These are phyloP conservation scores for Komagataella pseudopastoris DNA, from an alignment of 805 yeast genomes.

Conservation along the genomic window DNA sequence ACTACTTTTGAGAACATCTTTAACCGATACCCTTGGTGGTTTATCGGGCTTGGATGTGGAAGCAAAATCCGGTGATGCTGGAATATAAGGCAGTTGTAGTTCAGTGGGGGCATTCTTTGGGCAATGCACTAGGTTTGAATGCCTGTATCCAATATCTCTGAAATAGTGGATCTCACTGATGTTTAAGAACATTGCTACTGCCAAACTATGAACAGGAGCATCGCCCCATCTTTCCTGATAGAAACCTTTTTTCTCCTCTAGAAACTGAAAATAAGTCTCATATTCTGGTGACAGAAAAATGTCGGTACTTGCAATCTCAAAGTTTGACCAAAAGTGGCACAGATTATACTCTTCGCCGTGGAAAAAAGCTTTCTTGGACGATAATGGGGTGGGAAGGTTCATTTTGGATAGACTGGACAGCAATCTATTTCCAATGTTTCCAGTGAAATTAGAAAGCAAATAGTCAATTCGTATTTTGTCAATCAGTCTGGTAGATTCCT, in stretches of 20 bases:
- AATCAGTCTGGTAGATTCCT: conserved; percentile 14
- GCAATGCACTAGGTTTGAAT: conserved; percentile 73
- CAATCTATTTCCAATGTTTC: conserved; percentile 8
- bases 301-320: conserved; percentile 79
- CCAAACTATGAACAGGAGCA: conserved; percentile 88
- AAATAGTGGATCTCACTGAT: conserved; percentile 73
- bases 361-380: conserved; percentile 17
- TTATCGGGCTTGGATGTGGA: neutral
- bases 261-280: conserved; percentile 47
- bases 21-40: neutral
- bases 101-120: conserved; percentile 48
- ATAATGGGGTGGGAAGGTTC: neutral
- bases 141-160: conserved; percentile 84
- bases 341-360: conserved; percentile 59
- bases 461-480: conserved; percentile 12
- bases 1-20: neutral
- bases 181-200: conserved; percentile 62
- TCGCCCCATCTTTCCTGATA: conserved; percentile 95
- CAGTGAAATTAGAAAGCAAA: conserved; percentile 1
- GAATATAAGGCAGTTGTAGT: conserved; percentile 30
- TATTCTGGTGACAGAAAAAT: conserved; percentile 57
- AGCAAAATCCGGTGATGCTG: conserved; percentile 4
- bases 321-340: conserved; percentile 89
- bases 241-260: conserved; percentile 73
- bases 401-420: neutral